Base-by-base conservation (phyloP, 176 grass and related monocot genomes). In the Urochloa ruziziensis region DNA sequence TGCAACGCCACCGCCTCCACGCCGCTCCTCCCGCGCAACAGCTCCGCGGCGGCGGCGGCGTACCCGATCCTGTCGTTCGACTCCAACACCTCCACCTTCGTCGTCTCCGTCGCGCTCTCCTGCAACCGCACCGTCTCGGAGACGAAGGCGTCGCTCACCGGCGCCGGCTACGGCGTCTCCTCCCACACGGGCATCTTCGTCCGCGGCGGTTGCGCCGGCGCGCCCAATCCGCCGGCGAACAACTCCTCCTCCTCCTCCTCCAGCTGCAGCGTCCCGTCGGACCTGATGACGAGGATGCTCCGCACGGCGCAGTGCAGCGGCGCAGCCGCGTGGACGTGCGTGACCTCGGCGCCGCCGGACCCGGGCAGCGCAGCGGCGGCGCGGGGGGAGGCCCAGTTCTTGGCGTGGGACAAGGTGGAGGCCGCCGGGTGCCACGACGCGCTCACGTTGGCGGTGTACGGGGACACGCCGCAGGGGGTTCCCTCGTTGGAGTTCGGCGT, bases 111-210 rank as follows among this genome's bases (percentile, higher is more conserved):
- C 18, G 3, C 4, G 7, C 1, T 82, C 0, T 70, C 49, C 12
- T 97, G 94, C 68, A 12, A 32, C 25, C 89, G 94, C 18, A 14
- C 21, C 16, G 33, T 91, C 33, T 0, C 2, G 2, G 28, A 21
- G 3, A 49, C 78, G 15, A 23, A 0, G 6, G 27, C 7, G 1
- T 10, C 7, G 13, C 82, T 94, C 84, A 61, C 75, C 70, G 68
- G 88, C 0, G 25, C 12, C 10, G 87, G 90, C 64, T 89, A 94
- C 40, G 94, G 23, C 23, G 16, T 94, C 11, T 78, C 91, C 11
- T 48, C 17, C 30, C 24, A 1, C 28, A 97, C 65, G 33, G 78
- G 69, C 0, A 47, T 97, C 7, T 86, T 90, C 51, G 14, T 94
- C 53, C 68, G 73, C 6, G 58, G 81, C 6, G 61, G 42, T 18